Conservation (phyloP, 148 eudicot species). For the Pouteria glomerata region DNA sequence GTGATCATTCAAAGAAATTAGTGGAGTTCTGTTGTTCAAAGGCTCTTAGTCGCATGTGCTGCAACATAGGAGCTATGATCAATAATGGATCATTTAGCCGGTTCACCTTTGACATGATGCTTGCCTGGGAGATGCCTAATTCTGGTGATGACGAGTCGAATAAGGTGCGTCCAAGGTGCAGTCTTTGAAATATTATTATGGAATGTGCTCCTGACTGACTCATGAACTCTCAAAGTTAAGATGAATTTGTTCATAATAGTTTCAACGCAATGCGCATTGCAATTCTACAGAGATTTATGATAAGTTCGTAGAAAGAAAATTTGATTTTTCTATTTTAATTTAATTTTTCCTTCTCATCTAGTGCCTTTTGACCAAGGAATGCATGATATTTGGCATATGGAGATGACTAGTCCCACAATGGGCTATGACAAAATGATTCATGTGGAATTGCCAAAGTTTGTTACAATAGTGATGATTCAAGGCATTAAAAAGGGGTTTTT, state of each 20-base stretch:
- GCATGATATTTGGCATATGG: no score
- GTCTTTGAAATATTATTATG: background rate
- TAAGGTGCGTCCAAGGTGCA: constrained; percentile 20
- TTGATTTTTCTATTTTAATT: no score
- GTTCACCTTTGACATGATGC: constrained; percentile 91
- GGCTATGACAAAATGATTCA: no score
- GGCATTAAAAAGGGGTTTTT: no score
- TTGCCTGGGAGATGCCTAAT: constrained; percentile 82
- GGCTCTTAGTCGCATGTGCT: constrained; percentile 42
- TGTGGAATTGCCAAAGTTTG: no score
- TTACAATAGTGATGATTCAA: no score
- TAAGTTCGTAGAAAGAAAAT: no score
- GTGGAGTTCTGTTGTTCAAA: constrained; percentile 67
- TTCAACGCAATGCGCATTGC: background rate
- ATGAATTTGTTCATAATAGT: background rate
- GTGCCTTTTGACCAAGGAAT: no score
- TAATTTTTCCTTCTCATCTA: no score
- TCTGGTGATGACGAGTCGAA: constrained; percentile 46
- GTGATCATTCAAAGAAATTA: constrained; percentile 56
- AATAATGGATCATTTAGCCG: constrained; percentile 61
- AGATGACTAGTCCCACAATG: no score
- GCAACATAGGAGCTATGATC: constrained; percentile 36
- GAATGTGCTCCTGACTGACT: background rate
- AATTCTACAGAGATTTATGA: background rate
- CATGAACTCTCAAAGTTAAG: background rate